A percentile compares a stretch with the other conserved stretches of the same genome.
Evolutionary conservation across 75 land plant genomes (phyloP).

Genomic region (Pinus albicaulis): DNA sequence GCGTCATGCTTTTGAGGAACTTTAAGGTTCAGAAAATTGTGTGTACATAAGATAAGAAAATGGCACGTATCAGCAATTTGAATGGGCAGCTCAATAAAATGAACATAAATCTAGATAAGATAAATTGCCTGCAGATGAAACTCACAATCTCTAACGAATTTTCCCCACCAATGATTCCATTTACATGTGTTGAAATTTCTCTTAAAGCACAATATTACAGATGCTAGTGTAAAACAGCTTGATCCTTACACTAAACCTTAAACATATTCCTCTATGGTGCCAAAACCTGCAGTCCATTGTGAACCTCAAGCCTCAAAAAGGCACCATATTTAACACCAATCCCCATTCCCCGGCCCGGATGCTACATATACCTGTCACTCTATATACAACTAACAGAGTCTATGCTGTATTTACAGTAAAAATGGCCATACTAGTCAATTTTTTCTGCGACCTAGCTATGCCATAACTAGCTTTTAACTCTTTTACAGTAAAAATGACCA

Average conservation of each 20-base stretch:
- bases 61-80: neutral
- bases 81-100: neutral
- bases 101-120: neutral
- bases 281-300: neutral
- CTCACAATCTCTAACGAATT: neutral
- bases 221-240: slow-evolving; percentile 5
- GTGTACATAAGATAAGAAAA: neutral
- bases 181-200: slow-evolving; percentile 7
- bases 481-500: neutral
- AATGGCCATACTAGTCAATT: neutral
- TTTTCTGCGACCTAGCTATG: neutral
- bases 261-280: slow-evolving; percentile 8
- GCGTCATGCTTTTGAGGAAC: neutral
- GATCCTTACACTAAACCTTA: neutral
- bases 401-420: slow-evolving; percentile 1
- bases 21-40: neutral
- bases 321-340: slow-evolving; percentile 9
- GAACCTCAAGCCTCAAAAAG: neutral
- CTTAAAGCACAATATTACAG: slow-evolving; percentile 2
- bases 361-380: neutral
- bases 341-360: slow-evolving; percentile 9
- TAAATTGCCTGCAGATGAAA: slow-evolving; percentile 3
- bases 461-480: neutral
- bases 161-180: slow-evolving; percentile 4
- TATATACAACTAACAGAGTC: neutral